Evolutionary conservation across 23 red algal genomes (phyloP).

Genomic region (Rhodosorus marinus): DNA sequence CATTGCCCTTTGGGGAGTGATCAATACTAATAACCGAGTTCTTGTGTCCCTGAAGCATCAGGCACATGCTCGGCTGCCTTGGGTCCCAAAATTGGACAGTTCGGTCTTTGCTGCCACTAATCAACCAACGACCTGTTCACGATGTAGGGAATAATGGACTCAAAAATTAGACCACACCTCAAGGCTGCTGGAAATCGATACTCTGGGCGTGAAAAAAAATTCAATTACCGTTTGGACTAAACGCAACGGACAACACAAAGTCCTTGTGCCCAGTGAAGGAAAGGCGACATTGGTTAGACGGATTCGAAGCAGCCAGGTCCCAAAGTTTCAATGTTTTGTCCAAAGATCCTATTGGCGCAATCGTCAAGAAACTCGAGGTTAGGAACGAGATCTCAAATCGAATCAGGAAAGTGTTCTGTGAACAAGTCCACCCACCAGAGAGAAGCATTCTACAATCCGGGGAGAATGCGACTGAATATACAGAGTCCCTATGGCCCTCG

Average conservation of each 20-base stretch:
- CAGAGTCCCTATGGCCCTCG: slow-evolving; percentile 70
- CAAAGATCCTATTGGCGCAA: slow-evolving; percentile 24
- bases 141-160: no score
- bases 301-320: slow-evolving; percentile 38
- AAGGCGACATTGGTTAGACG: slow-evolving; percentile 17
- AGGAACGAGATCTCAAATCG: no score
- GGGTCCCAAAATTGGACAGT: slow-evolving; percentile 87
- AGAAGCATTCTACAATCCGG: slow-evolving; percentile 50
- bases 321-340: slow-evolving; percentile 89
- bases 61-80: slow-evolving; percentile 29
- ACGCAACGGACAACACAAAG: slow-evolving; percentile 77
- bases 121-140: slow-evolving; percentile 40
- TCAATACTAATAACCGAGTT: slow-evolving; percentile 83
- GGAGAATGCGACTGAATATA: slow-evolving; percentile 90
- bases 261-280: slow-evolving; percentile 72
- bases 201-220: no score
- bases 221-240: slow-evolving; percentile 63
- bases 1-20: slow-evolving; percentile 27
- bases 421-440: no score
- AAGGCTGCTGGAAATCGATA: neutral
- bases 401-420: no score
- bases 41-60: slow-evolving; percentile 68
- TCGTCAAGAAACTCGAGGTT: slow-evolving; percentile 9
- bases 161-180: neutral
- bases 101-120: slow-evolving; percentile 74